Base-by-base conservation (phyloP, 345 rosid species). In the Noccaea caerulescens region DNA sequence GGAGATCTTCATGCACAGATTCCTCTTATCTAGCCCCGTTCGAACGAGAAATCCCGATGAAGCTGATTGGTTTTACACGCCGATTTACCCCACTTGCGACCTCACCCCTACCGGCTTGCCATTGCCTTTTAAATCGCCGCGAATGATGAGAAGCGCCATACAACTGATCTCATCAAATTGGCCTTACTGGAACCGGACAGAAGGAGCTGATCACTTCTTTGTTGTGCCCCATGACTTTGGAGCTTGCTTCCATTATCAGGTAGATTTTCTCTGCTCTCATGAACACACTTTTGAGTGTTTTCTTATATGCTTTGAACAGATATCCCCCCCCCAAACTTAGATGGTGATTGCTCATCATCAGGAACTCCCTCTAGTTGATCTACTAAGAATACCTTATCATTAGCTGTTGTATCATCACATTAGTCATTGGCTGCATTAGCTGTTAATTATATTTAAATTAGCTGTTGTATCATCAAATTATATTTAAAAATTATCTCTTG, bases 161-260 rank as follows among this genome's bases (percentile, higher is more conserved):
- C 97, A 90, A 49, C 87, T 93, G 1, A 82, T 93, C 66, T 85
- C 98, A 60, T 63, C 93, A 13, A 90, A 80, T 38, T 88, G 97
- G 98, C 98, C 93, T 51, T 88, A 83, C 13, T 93, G 98, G 98
- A 93, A 93, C 74, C 82, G 88, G 7, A 87, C 98, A 0, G 96
- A 93, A 73, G 98, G 98, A 11, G 91, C 93, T 47, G 96, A 93
- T 80, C 98, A 91, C 68, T 93, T 93, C 87, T 88, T 93, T 63
- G 94, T 93, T 56, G 92, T 86, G 53, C 98, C 98, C 8, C 98
- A 87, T 77, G 98, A 93, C 72, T 93, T 93, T 63, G 97, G 98
- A 61, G 96, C 97, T 33, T 91, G 97, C 83, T 93, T 91, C 73
- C 97, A 93, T 58, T 91, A 93, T 58, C 98, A 85, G 90, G 98